Evolutionary conservation across 306 rosid species (phyloP).

Genomic region (Acacia confusa): DNA sequence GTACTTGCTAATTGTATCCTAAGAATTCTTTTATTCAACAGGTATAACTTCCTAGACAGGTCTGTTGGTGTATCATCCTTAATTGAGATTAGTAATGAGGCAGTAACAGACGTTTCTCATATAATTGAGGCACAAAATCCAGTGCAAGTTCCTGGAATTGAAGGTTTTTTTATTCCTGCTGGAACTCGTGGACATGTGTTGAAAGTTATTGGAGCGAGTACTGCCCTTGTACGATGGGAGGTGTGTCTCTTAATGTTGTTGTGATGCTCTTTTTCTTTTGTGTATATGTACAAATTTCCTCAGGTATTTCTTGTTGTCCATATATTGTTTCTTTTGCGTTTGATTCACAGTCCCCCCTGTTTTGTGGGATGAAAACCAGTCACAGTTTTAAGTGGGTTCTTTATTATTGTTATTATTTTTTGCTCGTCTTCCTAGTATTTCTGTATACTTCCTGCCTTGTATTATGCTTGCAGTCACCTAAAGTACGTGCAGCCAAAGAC

Average conservation of each 20-base stretch:
- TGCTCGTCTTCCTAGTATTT: constrained; percentile 23
- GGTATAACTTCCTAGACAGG: constrained; percentile 84
- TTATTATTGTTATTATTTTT: background rate
- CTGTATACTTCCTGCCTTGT: constrained; percentile 10
- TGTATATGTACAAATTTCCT: background rate
- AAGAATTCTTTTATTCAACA: constrained; percentile 44
- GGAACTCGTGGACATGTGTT: constrained; percentile 74
- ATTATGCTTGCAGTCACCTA: constrained; percentile 11
- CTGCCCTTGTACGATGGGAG: constrained; percentile 98
- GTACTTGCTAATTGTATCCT: constrained; percentile 17
- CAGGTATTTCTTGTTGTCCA: constrained; percentile 9
- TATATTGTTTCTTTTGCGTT: background rate
- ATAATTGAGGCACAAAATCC: constrained; percentile 60
- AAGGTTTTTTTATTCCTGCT: constrained; percentile 75
- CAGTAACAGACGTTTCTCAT: constrained; percentile 46
- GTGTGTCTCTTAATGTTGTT: constrained; percentile 40
- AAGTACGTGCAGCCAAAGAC: background rate
- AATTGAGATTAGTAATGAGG: constrained; percentile 56
- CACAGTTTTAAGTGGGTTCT: background rate
- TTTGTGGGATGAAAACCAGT: constrained; percentile 13
- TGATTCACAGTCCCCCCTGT: background rate
- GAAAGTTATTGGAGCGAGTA: constrained; percentile 60
- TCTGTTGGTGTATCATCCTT: constrained; percentile 80
- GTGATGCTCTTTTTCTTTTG: constrained; percentile 16
- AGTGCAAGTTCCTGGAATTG: constrained; percentile 72